Evolutionary conservation across 2,329 filamentous ascomycete genomes (phyloP).

Genomic region (Zasmidium citrigriseum): DNA sequence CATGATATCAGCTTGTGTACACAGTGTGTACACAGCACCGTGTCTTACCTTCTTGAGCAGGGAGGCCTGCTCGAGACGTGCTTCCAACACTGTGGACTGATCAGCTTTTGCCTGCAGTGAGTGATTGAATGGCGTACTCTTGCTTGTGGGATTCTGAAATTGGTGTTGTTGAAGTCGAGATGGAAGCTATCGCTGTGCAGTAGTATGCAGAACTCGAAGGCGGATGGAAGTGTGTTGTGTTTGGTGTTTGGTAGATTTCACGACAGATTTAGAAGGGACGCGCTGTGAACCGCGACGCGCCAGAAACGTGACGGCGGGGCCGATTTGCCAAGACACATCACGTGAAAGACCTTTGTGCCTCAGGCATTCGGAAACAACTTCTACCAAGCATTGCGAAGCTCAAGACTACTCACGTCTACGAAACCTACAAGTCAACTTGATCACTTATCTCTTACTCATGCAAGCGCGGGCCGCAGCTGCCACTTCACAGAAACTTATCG

Average conservation of each 20-base stretch:
- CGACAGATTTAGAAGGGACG: not conserved
- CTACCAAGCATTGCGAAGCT: not conserved
- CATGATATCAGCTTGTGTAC: not conserved
- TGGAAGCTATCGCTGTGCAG: not conserved
- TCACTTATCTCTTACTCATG: not conserved
- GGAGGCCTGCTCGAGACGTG: slow-evolving; percentile 90
- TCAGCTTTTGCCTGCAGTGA: slow-evolving; percentile 14
- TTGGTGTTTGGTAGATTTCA: not conserved
- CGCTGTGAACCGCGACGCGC: not conserved
- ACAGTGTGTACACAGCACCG: not conserved
- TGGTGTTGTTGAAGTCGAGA: not conserved
- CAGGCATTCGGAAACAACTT: too few species aligned
- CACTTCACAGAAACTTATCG: too few species aligned
- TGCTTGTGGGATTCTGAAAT: not conserved
- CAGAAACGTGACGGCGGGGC: not conserved
- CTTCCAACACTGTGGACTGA: slow-evolving; percentile 75
- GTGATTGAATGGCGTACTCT: slow-evolving; percentile 11
- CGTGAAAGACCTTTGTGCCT: not conserved
- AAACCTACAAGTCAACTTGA: too few species aligned
- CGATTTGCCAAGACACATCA: not conserved
- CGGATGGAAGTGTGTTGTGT: not conserved
- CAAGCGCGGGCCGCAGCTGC: not conserved
- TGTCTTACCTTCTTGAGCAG: slow-evolving; percentile 84
- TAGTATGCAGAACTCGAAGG: not conserved
- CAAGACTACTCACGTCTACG: too few species aligned